Base-by-base conservation (phyloP, 371 early-diverging fungal genomes). In the Sporodiniella umbellata region DNA sequence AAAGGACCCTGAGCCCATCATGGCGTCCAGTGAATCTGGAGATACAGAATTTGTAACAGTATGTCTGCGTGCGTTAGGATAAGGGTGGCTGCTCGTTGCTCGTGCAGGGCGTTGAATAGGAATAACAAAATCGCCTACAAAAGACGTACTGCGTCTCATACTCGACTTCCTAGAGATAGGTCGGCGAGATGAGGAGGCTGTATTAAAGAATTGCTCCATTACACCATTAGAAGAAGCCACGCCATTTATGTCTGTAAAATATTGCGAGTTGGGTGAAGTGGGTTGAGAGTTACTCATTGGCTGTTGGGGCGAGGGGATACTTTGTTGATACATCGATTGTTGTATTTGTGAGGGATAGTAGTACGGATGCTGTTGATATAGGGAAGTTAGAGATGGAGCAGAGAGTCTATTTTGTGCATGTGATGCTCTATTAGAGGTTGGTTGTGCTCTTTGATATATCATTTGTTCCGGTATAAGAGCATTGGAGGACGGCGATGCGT, bases 341-440 rank as follows among this genome's bases (percentile, higher is more conserved):
- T 64, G 60, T 8, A 49, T 19, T 21, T 53, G 51, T 4, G 47
- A 46, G 19, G 48, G 59, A 38, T 53, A 48, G 26, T 40, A 60
- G 10, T 58, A 51, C 22, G 53, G 57, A 8, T 56, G 54, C 25
- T 53, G 56, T 18, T 55, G 59, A 28, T 58, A 66, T 3, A 56
- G 24, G 8, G 59, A 44, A 2, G 59, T 60, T 8, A 62, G 21
- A 6, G 57, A 23, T 45, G 70, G 70, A 22, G 65, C 65, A 17
- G 70, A 69, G 0, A 65, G 47, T 37, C 70, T 53, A 33, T 69
- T 62, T 17, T 45, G 53, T 7, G 65, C 51, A 48, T 54, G 54
- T 26, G 45, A 51, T 5, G 51, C 54, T 30, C 48, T 50, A 35
- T 40, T 48, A 15, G 49, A 30, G 12, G 19, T 44, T 37, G 42